phyloP scores from a whole-genome alignment of 441 rosid genomes.

The Euphorbia corollata region DNA sequence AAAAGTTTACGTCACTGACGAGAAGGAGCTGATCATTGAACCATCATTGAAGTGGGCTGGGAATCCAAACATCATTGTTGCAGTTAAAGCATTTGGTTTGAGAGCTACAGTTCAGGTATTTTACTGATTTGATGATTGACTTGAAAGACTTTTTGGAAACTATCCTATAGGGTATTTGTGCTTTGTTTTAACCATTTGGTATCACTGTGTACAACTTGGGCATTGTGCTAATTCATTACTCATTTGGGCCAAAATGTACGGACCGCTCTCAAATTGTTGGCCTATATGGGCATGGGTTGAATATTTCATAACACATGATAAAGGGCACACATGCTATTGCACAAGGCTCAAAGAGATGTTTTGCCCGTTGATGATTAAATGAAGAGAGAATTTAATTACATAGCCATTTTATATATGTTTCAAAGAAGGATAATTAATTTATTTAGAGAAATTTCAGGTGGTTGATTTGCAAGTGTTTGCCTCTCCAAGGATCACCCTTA shows the following conservation, averaged over 20 bases:
- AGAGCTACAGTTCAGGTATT: slow-evolving; percentile 89
- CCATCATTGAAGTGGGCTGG: slow-evolving; percentile 88
- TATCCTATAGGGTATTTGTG: no score
- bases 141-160: background rate
- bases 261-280: no score
- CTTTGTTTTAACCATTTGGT: no score
- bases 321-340: no score
- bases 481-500: slow-evolving; percentile 73
- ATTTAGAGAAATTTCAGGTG: slow-evolving; percentile 39
- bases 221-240: no score
- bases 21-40: slow-evolving; percentile 92
- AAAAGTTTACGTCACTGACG: slow-evolving; percentile 85
- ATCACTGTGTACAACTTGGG: no score
- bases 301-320: no score
- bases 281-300: no score
- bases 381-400: slow-evolving; percentile 1
- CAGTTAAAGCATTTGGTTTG: slow-evolving; percentile 80
- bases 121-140: slow-evolving; percentile 12
- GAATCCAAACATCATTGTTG: slow-evolving; percentile 69
- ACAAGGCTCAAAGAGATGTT: no score
- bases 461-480: slow-evolving; percentile 93
- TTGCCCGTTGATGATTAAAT: no score
- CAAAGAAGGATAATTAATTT: slow-evolving; percentile 17
- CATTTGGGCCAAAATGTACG: no score
- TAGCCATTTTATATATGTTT: background rate